Evolutionary conservation across 2,329 filamentous ascomycete species (phyloP), one percentile per base, ranked within the genome.

Genomic region (Botryotinia narcissicola): DNA sequence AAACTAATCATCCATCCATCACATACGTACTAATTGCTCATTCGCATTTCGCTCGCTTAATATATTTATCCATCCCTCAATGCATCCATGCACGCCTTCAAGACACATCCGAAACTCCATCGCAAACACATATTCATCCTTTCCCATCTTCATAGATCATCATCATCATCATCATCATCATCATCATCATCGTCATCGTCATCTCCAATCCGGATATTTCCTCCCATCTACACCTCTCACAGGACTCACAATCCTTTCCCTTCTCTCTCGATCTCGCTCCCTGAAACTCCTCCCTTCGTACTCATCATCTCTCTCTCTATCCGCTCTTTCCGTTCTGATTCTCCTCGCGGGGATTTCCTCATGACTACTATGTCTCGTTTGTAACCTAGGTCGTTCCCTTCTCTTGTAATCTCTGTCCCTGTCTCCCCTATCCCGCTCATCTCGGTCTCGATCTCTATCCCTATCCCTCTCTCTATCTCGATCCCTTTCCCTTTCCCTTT

Each of bases 171-270:
- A 18, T 35, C 46, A 16, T 68, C 35, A 68, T 37, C 64, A 37
- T 35, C 46, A 54, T 68, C 35, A n/a, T 68, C 35, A 29, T 37
- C 64, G n/a, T 44, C 64, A 18, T 35, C 46, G n/a, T 68, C 35
- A 68, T 37, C 64, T 54, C 64, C 64, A 68, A 25, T 48, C 35
- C 22, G 79, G 77, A 74, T 80, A 80, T 68, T 76, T 77, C 73
- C 80, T 78, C 68, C 79, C 79, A 76, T 79, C 78, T 10, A 78
- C 79, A 3, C 78, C 79, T 51, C 78, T 75, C n/a, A 79, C 61
- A 5, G 78, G 78, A 75, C 77, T 78, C 18, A 63, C 68, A 71
- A 64, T 66, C 37, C 76, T 75, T 60, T 75, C 71, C 25, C 76
- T 75, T 60, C 76, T 76, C 29, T 77, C 77, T 40, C 74, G 61